Conservation (phyloP, 2,329 filamentous ascomycete species). For the Colletotrichum orbiculare region DNA sequence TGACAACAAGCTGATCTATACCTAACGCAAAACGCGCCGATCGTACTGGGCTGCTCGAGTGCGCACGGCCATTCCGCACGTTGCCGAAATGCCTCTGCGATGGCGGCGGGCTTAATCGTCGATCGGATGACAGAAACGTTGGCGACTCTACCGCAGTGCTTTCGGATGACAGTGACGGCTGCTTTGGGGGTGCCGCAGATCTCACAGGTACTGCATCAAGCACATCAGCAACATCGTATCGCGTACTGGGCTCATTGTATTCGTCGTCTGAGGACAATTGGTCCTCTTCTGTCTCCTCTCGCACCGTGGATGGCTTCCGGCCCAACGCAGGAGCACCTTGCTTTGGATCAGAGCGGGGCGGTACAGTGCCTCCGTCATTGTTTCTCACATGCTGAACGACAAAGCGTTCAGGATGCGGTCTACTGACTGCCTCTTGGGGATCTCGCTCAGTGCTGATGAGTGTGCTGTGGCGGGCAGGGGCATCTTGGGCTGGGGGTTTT, state of each 20-base stretch:
- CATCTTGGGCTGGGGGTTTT: neutral
- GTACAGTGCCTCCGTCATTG: slow-evolving; percentile 22
- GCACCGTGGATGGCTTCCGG: slow-evolving; percentile 57
- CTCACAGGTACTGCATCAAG: slow-evolving; percentile 50
- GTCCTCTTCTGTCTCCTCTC: slow-evolving; percentile 59
- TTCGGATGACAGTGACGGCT: slow-evolving; percentile 28
- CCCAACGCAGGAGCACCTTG: slow-evolving; percentile 36
- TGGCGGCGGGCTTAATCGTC: slow-evolving; percentile 15
- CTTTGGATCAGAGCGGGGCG: slow-evolving; percentile 15
- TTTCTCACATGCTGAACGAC: slow-evolving; percentile 17
- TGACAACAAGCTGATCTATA: slow-evolving; percentile 65
- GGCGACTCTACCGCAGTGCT: slow-evolving; percentile 30
- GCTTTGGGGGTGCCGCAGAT: slow-evolving; percentile 29
- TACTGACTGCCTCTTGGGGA: neutral
- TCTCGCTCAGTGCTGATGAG: neutral
- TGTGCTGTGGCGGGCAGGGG: neutral
- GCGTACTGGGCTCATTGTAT: slow-evolving; percentile 10
- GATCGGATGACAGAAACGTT: slow-evolving; percentile 19
- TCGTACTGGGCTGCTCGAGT: slow-evolving; percentile 72
- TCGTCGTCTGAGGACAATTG: slow-evolving; percentile 39
- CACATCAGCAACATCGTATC: slow-evolving; percentile 38
- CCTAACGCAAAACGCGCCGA: slow-evolving; percentile 74
- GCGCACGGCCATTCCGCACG: slow-evolving; percentile 48
- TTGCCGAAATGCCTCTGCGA: slow-evolving; percentile 29
- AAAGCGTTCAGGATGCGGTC: slow-evolving; percentile 2